Conservation (phyloP, 2,329 filamentous ascomycete genomes). For the Talaromyces sp. region DNA sequence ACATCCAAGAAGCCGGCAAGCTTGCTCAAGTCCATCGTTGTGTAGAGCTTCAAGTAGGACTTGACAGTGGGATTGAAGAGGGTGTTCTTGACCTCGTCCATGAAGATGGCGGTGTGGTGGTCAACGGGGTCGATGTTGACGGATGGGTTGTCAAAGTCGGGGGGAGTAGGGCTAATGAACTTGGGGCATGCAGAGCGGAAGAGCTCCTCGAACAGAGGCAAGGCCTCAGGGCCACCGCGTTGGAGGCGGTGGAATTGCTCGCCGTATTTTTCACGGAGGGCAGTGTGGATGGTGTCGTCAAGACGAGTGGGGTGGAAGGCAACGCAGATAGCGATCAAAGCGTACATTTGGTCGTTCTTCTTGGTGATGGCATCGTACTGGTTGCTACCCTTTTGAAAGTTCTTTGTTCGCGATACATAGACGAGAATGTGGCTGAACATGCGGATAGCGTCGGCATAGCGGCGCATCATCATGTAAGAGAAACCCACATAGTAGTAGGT, state of each 20-base stretch:
- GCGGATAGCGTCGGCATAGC: conserved; percentile 97
- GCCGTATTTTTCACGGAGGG: conserved; percentile 97
- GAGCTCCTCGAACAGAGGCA: conserved; percentile 96
- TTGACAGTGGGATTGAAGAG: conserved; percentile 97
- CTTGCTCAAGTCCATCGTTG: conserved; percentile 98
- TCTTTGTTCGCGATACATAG: conserved; percentile 98
- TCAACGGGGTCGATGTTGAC: conserved; percentile 95
- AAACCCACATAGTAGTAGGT: conserved; percentile 99
- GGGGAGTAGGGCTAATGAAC: conserved; percentile 96
- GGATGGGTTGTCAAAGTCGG: conserved; percentile 95
- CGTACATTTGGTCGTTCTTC: conserved; percentile 99
- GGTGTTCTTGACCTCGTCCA: conserved; percentile 99
- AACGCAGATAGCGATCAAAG: conserved; percentile 96
- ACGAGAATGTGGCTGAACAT: conserved; percentile 99
- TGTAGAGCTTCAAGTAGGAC: conserved; percentile 98
- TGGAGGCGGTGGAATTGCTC: conserved; percentile 97
- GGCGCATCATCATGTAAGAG: conserved; percentile 99
- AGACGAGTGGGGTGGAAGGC: conserved; percentile 95
- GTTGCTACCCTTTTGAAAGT: conserved; percentile 93
- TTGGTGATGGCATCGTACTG: conserved; percentile 98
- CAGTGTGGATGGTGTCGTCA: conserved; percentile 98
- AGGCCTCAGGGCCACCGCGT: conserved; percentile 88
- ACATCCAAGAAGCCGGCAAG: conserved; percentile 96
- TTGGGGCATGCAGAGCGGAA: conserved; percentile 98
- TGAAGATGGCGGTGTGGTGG: conserved; percentile 96